phyloP scores from a whole-genome alignment of 169 alveolate species.

The Prorocentrum cordatum region DNA sequence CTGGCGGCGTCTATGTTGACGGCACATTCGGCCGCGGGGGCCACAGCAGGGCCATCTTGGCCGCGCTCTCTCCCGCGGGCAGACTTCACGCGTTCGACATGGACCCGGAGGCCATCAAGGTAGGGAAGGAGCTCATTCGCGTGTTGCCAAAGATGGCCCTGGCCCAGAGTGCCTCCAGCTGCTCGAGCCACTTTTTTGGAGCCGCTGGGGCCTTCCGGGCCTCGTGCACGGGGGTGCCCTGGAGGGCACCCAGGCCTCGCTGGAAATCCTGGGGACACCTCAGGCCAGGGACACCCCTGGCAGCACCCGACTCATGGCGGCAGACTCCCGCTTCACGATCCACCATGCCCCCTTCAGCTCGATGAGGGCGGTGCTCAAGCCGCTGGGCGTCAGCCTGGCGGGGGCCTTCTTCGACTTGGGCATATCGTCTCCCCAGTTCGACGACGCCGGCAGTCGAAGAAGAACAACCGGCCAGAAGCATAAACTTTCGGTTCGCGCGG shows the following conservation, averaged over 20 bases:
- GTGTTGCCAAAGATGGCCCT: too few species aligned
- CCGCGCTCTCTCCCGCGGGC: conserved; percentile 36
- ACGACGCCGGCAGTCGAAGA: conserved; percentile 41
- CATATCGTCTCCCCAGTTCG: conserved; percentile 42
- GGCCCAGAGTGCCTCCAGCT: too few species aligned
- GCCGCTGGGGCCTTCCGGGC: too few species aligned
- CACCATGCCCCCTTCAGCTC: conserved; percentile 18
- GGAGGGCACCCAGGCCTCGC: too few species aligned
- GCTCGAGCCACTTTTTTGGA: too few species aligned
- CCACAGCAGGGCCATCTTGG: conserved; percentile 44
- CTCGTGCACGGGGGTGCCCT: too few species aligned
- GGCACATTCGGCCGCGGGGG: conserved; percentile 54
- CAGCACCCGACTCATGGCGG: too few species aligned
- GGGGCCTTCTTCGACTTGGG: conserved; percentile 42
- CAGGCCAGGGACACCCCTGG: too few species aligned
- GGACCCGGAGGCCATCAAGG: conserved; percentile 55
- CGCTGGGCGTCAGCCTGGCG: neutral
- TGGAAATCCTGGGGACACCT: too few species aligned
- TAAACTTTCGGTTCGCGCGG: too few species aligned
- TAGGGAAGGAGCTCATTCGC: conserved; percentile 32
- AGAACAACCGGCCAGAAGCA: too few species aligned
- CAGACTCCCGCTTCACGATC: conserved; percentile 18
- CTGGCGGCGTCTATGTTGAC: conserved; percentile 46
- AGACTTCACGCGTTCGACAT: conserved; percentile 54
- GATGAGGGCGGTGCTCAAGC: conserved; percentile 12